Evolutionary conservation across 2,329 filamentous ascomycete species (phyloP).

Genomic region (Fusarium torreyae): DNA sequence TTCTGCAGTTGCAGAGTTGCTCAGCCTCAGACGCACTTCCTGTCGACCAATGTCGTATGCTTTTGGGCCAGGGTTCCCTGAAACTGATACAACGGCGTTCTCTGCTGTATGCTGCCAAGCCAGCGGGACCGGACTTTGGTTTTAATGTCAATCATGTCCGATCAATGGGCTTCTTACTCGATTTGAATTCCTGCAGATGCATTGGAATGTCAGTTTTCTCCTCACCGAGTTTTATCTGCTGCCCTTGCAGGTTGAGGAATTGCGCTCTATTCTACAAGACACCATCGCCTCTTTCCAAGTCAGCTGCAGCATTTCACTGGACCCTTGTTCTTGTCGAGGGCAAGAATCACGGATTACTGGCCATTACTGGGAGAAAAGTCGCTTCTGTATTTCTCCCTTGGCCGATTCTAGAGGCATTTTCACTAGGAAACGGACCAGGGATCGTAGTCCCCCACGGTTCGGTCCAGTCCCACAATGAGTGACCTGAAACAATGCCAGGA

Average conservation of each 20-base stretch:
- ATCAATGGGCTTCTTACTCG: conserved; percentile 3
- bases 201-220: conserved; percentile 23
- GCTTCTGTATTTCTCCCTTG: conserved; percentile 9
- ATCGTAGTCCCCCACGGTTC: conserved; percentile 37
- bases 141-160: conserved; percentile 14
- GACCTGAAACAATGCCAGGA: conserved; percentile 51
- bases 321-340: neutral
- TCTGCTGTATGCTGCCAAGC: conserved; percentile 33
- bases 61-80: conserved; percentile 38
- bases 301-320: conserved; percentile 6
- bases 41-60: conserved; percentile 27
- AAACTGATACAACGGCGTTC: conserved; percentile 44
- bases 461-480: conserved; percentile 43
- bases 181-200: conserved; percentile 11
- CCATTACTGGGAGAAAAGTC: neutral
- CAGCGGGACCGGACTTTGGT: conserved; percentile 12
- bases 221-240: neutral
- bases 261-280: neutral
- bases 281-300: neutral
- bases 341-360: neutral
- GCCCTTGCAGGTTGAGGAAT: conserved; percentile 29
- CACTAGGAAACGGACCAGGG: conserved; percentile 32
- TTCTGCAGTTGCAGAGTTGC: neutral
- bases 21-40: conserved; percentile 8
- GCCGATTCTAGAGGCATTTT: conserved; percentile 1